Evolutionary conservation across 495 filamentous ascomycete genomes (phyloP), one percentile per base, ranked within the genome.

Genomic region (Penicillium soppii): DNA sequence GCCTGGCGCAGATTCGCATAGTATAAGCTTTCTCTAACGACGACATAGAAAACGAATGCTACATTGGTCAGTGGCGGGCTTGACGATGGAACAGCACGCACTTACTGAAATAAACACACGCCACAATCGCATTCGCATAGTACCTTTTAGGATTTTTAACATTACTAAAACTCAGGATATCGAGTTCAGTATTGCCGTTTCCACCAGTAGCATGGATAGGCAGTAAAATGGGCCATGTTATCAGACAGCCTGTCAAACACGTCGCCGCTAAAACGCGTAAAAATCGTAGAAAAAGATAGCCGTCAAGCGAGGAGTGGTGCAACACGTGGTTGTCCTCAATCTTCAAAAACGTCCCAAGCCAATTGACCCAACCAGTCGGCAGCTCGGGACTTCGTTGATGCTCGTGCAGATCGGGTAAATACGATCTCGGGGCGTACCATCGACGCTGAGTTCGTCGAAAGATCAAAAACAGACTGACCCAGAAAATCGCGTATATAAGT

Each of bases 231-330:
- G 90, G 88, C 86, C 88, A 94, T 35, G 85, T 88, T 51, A 96
- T 80, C 52, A 81, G 75, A 58, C 82, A 87, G 17, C 90, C 90
- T 13, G 85, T 81, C 39, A 92, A 82, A 67, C 82, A 89, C 26
- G 90, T 82, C 36, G 79, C 73, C 33, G 86, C 78, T n/a, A 84
- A 68, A 44, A 89, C 84, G 47, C 84, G 78, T 51, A 96, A 67
- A 59, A 88, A 94, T 20, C 91, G 84, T 30, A 95, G 75, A 67
- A 87, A 95, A 29, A 95, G 82, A 66, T 90, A 94, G 15, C 88
- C 85, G 68, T 96, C 91, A 2, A 90, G 68, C 0, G 86, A 88
- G 33, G 81, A 79, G 53, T 85, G 80, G 39, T 87, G 81, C 29
- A 89, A 71, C 4, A 86, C 72, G 56, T 76, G 71, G 27, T 67